Evolutionary conservation across 345 rosid genomes (phyloP), one percentile per base, ranked within the genome.

Genomic region (Brassica rapa): DNA sequence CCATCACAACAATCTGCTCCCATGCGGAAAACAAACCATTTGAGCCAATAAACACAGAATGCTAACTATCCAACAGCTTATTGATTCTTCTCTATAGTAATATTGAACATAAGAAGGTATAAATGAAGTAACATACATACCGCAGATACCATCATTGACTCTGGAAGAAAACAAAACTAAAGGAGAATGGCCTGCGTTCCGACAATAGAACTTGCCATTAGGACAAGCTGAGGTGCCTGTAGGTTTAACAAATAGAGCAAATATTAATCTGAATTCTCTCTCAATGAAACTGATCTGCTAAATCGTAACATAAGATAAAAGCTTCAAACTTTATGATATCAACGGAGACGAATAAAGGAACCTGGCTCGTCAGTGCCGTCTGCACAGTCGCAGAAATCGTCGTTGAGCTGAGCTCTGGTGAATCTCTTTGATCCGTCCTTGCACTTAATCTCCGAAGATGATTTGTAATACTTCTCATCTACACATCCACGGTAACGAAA

Each of bases 191-290:
- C 96, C 95, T 6, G 87, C 87, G 77, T 96, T 96, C 43, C 46
- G 84, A 80, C 99, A 96, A 78, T 88, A 91, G 87, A 96, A 93
- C 73, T 86, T 86, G 8, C 90, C 97, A 78, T 70, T 79, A 1
- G 97, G 98, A 82, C 98, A 96, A 11, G 99, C 99, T 2, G 99
- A 90, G 71, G 99, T 96, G 59, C 99, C 99, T 93, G 77, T 41
- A 79, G 4, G 8, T 62, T 59, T 21, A 4, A 56, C 37, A 74
- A 1, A 74, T 1, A 51, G 8, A 75, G 59, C 23, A 51, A 32
- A 15, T 16, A 53, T 53, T 16, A 15, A 15, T 61, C 59, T 1
- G 19, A 51, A 15, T 51, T 51, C 65, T 4, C 25, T 49, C 65
- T 4, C 27, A 43, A 24, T 0, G 6, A 4, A 62, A n/a, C 35